Conservation (phyloP, 345 rosid genomes). For the Populus ilicifolia region DNA sequence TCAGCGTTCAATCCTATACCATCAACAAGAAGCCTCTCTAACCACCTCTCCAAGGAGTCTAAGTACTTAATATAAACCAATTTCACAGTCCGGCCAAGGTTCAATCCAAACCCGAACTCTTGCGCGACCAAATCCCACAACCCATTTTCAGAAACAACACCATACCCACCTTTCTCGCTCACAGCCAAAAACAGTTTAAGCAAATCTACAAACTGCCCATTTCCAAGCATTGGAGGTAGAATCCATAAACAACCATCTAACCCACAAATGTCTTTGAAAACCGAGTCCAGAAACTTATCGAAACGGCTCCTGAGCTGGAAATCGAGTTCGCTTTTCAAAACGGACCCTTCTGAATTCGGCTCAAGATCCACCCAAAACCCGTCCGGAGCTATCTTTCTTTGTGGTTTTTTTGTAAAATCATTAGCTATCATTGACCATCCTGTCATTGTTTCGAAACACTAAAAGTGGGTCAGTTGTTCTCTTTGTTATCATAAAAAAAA, state of each 20-base stretch:
- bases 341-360: background rate
- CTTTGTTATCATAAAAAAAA: background rate
- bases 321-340: background rate
- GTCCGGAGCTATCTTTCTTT: background rate
- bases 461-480: slow-evolving; percentile 9
- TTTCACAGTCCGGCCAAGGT: slow-evolving; percentile 31
- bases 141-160: slow-evolving; percentile 36
- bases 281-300: background rate
- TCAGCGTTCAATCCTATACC: background rate
- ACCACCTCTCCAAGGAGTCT: slow-evolving; percentile 41
- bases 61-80: slow-evolving; percentile 50
- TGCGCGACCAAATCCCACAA: slow-evolving; percentile 49
- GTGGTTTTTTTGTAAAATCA: slow-evolving; percentile 7
- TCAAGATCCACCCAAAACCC: slow-evolving; percentile 12
- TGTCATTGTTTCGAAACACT: slow-evolving; percentile 30
- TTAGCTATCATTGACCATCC: slow-evolving; percentile 26
- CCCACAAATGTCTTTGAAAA: slow-evolving; percentile 4
- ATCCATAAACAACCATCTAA: slow-evolving; percentile 8
- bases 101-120: slow-evolving; percentile 44
- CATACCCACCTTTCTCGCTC: slow-evolving; percentile 45
- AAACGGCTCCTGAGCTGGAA: slow-evolving; percentile 2
- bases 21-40: slow-evolving; percentile 23
- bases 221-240: slow-evolving; percentile 50
- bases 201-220: slow-evolving; percentile 50
- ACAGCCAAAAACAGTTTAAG: slow-evolving; percentile 46